A percentile compares a stretch with the other conserved stretches of the same genome.
Conservation (phyloP, 176 grass and related monocot genomes). For the Triticum turgidum region DNA sequence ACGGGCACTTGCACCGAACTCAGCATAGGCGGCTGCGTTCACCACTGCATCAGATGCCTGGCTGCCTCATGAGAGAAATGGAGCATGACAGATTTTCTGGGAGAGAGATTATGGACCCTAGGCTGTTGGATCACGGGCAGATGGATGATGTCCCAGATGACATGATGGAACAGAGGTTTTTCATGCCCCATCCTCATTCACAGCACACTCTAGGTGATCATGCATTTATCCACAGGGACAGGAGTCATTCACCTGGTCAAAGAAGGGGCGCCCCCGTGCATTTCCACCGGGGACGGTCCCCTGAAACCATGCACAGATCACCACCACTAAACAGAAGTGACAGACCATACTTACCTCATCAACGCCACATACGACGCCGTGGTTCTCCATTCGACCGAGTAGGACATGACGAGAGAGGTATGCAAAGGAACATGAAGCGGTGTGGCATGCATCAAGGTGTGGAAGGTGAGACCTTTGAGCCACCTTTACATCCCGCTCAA, state of each 20-base stretch:
- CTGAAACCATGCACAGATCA: slow-evolving; percentile 47
- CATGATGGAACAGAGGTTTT: slow-evolving; percentile 48
- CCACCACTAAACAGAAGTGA: slow-evolving; percentile 43
- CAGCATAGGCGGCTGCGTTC: slow-evolving; percentile 29
- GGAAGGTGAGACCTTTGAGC: slow-evolving; percentile 32
- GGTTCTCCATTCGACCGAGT: slow-evolving; percentile 32
- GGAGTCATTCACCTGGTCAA: slow-evolving; percentile 46
- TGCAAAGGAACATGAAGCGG: slow-evolving; percentile 41
- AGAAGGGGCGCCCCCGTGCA: slow-evolving; percentile 34
- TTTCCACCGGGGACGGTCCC: slow-evolving; percentile 45
- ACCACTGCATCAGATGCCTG: slow-evolving; percentile 9
- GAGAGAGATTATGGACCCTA: slow-evolving; percentile 28
- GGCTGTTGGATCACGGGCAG: slow-evolving; percentile 22
- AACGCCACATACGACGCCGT: slow-evolving; percentile 18
- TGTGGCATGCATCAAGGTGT: slow-evolving; percentile 18
- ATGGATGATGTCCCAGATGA: slow-evolving; percentile 32
- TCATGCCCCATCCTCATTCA: slow-evolving; percentile 17
- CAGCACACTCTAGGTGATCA: slow-evolving; percentile 29
- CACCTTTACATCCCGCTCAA: slow-evolving; percentile 32
- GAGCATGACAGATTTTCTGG: slow-evolving; percentile 25
- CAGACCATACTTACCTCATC: slow-evolving; percentile 20
- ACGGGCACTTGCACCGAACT: slow-evolving; percentile 10
- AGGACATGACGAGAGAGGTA: slow-evolving; percentile 34
- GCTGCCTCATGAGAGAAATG: slow-evolving; percentile 34
- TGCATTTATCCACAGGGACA: slow-evolving; percentile 38